These are phyloP conservation scores for Colletotrichum sp. DNA, from an alignment of 2,329 filamentous ascomycete species.

Conservation along the genomic window DNA sequence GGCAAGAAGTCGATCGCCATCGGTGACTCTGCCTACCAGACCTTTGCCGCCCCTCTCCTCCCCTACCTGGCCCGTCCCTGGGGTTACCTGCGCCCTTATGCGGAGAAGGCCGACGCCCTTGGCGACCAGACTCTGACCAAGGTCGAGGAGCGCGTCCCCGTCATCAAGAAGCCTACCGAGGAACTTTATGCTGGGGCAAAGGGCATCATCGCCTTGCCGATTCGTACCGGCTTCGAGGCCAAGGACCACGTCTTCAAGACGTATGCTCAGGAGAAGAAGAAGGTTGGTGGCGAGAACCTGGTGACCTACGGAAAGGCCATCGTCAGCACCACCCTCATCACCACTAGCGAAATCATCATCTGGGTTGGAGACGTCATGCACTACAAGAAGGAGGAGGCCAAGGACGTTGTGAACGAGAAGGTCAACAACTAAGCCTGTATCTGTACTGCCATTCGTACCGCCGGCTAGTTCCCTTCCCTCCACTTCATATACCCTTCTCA, in stretches of 20 bases:
- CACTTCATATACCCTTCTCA: slow-evolving; percentile 15
- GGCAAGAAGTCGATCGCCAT: slow-evolving; percentile 83
- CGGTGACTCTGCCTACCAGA: slow-evolving; percentile 75
- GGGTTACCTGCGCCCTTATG: slow-evolving; percentile 82
- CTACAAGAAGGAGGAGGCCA: slow-evolving; percentile 65
- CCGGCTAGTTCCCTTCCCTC: neutral
- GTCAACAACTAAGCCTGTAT: slow-evolving; percentile 40
- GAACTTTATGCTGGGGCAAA: slow-evolving; percentile 71
- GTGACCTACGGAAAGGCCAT: slow-evolving; percentile 74
- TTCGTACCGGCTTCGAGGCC: slow-evolving; percentile 64
- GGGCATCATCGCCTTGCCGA: slow-evolving; percentile 64
- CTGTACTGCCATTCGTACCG: neutral
- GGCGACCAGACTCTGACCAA: slow-evolving; percentile 73
- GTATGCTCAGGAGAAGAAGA: slow-evolving; percentile 65
- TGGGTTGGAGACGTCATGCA: slow-evolving; percentile 65
- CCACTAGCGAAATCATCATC: slow-evolving; percentile 67
- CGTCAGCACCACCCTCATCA: slow-evolving; percentile 68
- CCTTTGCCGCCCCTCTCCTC: slow-evolving; percentile 77
- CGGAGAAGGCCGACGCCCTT: slow-evolving; percentile 79
- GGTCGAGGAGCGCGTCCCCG: slow-evolving; percentile 73
- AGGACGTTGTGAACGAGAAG: slow-evolving; percentile 59
- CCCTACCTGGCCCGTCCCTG: slow-evolving; percentile 82
- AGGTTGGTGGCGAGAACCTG: slow-evolving; percentile 65
- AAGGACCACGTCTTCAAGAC: slow-evolving; percentile 64
- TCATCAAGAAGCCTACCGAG: slow-evolving; percentile 75